Conservation (phyloP, 345 rosid species). For the Lumnitzera littorea region DNA sequence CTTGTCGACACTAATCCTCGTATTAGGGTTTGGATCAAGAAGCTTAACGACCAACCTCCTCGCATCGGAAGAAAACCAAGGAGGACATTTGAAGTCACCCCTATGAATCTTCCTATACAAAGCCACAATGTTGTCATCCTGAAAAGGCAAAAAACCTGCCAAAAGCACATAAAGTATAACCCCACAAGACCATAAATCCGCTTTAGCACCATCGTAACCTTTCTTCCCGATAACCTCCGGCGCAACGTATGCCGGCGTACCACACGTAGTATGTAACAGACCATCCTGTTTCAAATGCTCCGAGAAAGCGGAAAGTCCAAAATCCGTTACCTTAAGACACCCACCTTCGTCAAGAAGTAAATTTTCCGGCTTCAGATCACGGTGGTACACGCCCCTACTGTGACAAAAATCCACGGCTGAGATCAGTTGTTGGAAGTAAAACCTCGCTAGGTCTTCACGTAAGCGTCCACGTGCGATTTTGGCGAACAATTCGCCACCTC, state of each 20-base stretch:
- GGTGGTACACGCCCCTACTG: slow-evolving; percentile 88
- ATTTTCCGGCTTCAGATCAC: slow-evolving; percentile 88
- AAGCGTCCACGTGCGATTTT: slow-evolving; percentile 60
- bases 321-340: slow-evolving; percentile 73
- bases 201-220: slow-evolving; percentile 88
- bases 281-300: slow-evolving; percentile 81
- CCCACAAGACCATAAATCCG: slow-evolving; percentile 96
- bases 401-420: slow-evolving; percentile 90
- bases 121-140: slow-evolving; percentile 67
- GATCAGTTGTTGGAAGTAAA: slow-evolving; percentile 74
- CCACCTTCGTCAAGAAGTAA: slow-evolving; percentile 72
- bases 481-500: slow-evolving; percentile 81
- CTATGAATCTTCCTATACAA: slow-evolving; percentile 80
- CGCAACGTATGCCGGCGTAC: slow-evolving; percentile 89
- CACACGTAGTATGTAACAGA: slow-evolving; percentile 73
- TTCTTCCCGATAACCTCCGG: slow-evolving; percentile 82
- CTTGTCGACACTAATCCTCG: slow-evolving; percentile 45
- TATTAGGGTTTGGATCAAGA: slow-evolving; percentile 75
- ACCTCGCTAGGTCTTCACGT: slow-evolving; percentile 63
- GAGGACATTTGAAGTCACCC: slow-evolving; percentile 91
- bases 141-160: slow-evolving; percentile 85
- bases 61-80: slow-evolving; percentile 77
- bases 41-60: slow-evolving; percentile 65
- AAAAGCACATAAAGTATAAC: slow-evolving; percentile 81
- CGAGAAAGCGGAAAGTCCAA: slow-evolving; percentile 75